Percentiles rank a stretch among this genome's conserved stretches.
Conservation (phyloP, 1,139 yeast species). For the Geotrichum macrosporum region DNA sequence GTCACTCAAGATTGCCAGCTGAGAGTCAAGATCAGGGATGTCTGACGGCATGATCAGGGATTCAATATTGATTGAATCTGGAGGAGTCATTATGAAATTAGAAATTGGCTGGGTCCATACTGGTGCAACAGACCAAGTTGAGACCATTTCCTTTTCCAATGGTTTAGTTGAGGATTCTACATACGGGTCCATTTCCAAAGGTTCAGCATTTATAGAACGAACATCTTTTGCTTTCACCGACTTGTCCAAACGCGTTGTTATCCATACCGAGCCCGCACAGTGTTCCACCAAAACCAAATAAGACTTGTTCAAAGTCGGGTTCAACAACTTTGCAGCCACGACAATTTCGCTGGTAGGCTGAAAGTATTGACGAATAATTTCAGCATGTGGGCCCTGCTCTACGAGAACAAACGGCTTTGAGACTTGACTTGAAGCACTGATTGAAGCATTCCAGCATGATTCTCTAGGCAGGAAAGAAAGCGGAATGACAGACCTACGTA, state of each 20-base stretch:
- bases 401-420: constrained; percentile 10
- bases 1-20: not conserved
- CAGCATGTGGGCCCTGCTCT: not conserved
- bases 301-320: constrained; percentile 3
- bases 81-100: not conserved
- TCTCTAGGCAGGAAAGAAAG: constrained; percentile 11
- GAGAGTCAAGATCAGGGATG: constrained; percentile 5
- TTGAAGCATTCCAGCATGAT: not conserved
- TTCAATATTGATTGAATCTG: not conserved
- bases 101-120: not conserved
- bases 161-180: not conserved
- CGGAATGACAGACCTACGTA: constrained; percentile 13
- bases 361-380: not conserved
- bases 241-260: constrained; percentile 8
- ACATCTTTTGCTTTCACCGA: constrained; percentile 13
- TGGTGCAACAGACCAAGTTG: not conserved
- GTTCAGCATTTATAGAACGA: not conserved
- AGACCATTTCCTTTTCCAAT: not conserved
- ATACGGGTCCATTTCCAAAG: not conserved
- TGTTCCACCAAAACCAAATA: constrained; percentile 13
- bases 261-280: constrained; percentile 12
- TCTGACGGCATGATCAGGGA: not conserved
- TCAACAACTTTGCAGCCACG: constrained; percentile 11
- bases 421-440: not conserved
- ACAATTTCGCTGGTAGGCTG: constrained; percentile 3